A percentile compares a stretch with the other conserved stretches of the same genome.
Conservation (phyloP, 176 grass and related monocot species). For the Dendrocalamus sinicus region DNA sequence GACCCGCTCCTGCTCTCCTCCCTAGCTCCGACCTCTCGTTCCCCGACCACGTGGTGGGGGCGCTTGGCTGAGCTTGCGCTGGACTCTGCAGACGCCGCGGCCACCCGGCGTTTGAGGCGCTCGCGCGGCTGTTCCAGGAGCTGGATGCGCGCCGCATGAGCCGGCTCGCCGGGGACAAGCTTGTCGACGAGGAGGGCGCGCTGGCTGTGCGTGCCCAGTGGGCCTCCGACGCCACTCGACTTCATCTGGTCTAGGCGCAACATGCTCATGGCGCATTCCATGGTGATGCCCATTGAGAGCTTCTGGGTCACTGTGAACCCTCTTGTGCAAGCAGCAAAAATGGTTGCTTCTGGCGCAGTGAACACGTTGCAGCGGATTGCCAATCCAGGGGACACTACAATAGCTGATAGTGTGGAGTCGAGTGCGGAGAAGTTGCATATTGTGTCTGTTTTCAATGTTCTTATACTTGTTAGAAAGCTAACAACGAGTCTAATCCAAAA, state of each 20-base stretch:
- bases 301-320: conserved; percentile 84
- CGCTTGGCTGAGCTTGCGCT: conserved; percentile 68
- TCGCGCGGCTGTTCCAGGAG: conserved; percentile 90
- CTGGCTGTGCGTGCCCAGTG: conserved; percentile 90
- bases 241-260: conserved; percentile 84
- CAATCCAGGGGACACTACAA: conserved; percentile 60
- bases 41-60: conserved; percentile 84
- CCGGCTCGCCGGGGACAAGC: conserved; percentile 91
- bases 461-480: no score
- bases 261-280: conserved; percentile 75
- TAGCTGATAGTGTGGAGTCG: conserved; percentile 44
- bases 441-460: no score
- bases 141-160: conserved; percentile 94
- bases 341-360: conserved; percentile 82
- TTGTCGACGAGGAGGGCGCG: conserved; percentile 83
- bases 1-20: no score
- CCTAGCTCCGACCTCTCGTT: conserved; percentile 76
- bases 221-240: conserved; percentile 71
- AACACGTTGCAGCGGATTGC: conserved; percentile 69
- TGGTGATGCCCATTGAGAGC: conserved; percentile 88
- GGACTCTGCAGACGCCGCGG: conserved; percentile 71
- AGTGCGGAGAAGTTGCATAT: conserved; percentile 92
- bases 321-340: conserved; percentile 83
- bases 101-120: conserved; percentile 80
- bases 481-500: no score